These are phyloP conservation scores for Lactifluus subvellereus DNA, from an alignment of 768 basidiomycete species.

Conservation along the genomic window DNA sequence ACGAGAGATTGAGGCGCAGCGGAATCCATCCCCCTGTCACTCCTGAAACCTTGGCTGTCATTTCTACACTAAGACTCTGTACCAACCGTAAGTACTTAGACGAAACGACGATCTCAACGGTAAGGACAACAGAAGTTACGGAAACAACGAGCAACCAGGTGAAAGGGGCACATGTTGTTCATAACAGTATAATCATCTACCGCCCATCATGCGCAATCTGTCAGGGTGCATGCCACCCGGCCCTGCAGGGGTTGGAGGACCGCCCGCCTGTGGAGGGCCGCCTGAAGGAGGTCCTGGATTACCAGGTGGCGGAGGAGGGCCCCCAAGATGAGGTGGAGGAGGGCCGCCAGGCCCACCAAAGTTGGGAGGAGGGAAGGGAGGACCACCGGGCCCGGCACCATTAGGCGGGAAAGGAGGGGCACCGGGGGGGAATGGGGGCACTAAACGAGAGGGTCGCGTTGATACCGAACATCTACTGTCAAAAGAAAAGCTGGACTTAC, in stretches of 20 bases:
- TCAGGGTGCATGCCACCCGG: slow-evolving; percentile 83
- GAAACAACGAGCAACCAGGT: not conserved
- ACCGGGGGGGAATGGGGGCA: slow-evolving; percentile 47
- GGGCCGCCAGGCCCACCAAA: slow-evolving; percentile 30
- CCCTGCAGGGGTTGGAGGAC: slow-evolving; percentile 28
- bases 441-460: not conserved
- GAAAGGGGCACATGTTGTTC: not conserved
- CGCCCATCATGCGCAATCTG: slow-evolving; percentile 70
- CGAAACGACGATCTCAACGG: not conserved
- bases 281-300: slow-evolving; percentile 7
- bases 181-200: slow-evolving; percentile 1
- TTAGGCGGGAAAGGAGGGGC: slow-evolving; percentile 39
- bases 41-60: too few species aligned
- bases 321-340: slow-evolving; percentile 16
- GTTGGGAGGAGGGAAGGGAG: slow-evolving; percentile 34
- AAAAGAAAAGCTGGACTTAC: slow-evolving; percentile 31
- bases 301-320: slow-evolving; percentile 26
- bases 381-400: slow-evolving; percentile 19
- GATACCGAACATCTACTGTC: not conserved
- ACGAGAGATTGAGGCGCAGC: too few species aligned
- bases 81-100: not conserved
- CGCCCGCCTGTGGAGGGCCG: slow-evolving; percentile 6
- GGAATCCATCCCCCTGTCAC: too few species aligned
- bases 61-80: not conserved
- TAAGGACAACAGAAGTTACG: not conserved